phyloP scores from a whole-genome alignment of 2,329 filamentous ascomycete genomes.

The Plenodomus tracheiphilus region DNA sequence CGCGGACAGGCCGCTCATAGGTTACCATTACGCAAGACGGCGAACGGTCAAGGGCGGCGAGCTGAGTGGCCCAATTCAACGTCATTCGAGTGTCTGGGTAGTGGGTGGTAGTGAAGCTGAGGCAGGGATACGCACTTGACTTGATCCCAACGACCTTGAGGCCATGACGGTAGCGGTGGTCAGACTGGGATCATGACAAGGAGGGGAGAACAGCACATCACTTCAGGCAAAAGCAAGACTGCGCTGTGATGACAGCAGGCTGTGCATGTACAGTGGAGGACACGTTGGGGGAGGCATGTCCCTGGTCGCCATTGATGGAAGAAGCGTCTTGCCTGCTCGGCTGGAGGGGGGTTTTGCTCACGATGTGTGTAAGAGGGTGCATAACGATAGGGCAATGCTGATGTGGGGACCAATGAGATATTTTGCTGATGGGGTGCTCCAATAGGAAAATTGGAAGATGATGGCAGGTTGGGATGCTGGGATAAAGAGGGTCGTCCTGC shows the following conservation, averaged over 20 bases:
- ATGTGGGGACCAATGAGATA: no score
- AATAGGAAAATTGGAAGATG: constrained; percentile 30
- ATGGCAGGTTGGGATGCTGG: no score
- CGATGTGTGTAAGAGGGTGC: neutral
- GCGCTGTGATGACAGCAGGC: constrained; percentile 23
- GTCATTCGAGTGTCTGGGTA: constrained; percentile 18
- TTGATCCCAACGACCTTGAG: constrained; percentile 10
- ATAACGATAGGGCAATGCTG: neutral
- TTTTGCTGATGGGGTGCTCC: constrained; percentile 9
- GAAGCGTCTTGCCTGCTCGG: no score
- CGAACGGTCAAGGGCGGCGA: constrained; percentile 16
- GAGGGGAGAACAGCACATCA: constrained; percentile 25
- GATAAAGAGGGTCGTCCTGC: neutral
- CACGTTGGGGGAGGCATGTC: neutral
- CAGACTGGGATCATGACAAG: constrained; percentile 11
- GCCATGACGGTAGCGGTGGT: constrained; percentile 5
- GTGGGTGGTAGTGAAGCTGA: constrained; percentile 23
- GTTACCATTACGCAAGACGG: constrained; percentile 32
- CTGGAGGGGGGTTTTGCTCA: no score
- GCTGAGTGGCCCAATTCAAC: constrained; percentile 27
- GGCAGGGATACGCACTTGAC: constrained; percentile 21
- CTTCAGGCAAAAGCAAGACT: constrained; percentile 15
- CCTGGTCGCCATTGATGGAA: no score
- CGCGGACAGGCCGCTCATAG: constrained; percentile 41
- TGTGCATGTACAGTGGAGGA: neutral